A percentile compares a stretch with the other conserved stretches of the same genome.
phyloP scores from a whole-genome alignment of 208 protist species.

The Crithidia thermophila region DNA sequence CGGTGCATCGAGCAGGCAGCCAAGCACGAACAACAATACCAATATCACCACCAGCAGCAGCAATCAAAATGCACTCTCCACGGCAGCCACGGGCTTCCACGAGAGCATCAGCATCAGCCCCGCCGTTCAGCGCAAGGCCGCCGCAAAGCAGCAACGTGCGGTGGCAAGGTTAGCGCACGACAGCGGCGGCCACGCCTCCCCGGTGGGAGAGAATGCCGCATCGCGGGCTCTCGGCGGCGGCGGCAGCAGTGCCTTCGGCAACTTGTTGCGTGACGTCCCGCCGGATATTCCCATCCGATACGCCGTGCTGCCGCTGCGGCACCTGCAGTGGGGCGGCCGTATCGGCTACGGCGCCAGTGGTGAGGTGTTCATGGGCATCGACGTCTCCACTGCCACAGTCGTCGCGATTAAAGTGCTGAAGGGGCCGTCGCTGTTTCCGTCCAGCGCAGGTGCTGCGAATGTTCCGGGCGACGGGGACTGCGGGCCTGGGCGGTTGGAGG shows the following conservation, averaged over 20 bases:
- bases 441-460: too few relatives aligned
- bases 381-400: slow-evolving; percentile 50
- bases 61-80: too few relatives aligned
- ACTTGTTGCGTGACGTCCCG: slow-evolving; percentile 21
- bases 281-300: slow-evolving; percentile 39
- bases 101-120: slow-evolving; percentile 24
- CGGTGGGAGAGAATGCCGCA: background rate
- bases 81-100: slow-evolving; percentile 17
- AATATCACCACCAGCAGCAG: too few relatives aligned
- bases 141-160: slow-evolving; percentile 13
- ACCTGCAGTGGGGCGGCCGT: slow-evolving; percentile 62
- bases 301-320: slow-evolving; percentile 43
- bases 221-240: too few relatives aligned
- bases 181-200: slow-evolving; percentile 4
- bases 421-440: slow-evolving; percentile 26
- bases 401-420: slow-evolving; percentile 83
- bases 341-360: slow-evolving; percentile 66
- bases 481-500: too few relatives aligned
- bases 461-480: too few relatives aligned
- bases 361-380: slow-evolving; percentile 75
- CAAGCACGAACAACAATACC: background rate
- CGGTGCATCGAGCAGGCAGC: too few relatives aligned
- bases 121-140: slow-evolving; percentile 11
- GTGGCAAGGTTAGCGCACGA: slow-evolving; percentile 3
- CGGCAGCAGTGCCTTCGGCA: background rate